These are phyloP conservation scores for Cytospora leucostoma DNA, from an alignment of 2,329 filamentous ascomycete genomes.

Conservation along the genomic window DNA sequence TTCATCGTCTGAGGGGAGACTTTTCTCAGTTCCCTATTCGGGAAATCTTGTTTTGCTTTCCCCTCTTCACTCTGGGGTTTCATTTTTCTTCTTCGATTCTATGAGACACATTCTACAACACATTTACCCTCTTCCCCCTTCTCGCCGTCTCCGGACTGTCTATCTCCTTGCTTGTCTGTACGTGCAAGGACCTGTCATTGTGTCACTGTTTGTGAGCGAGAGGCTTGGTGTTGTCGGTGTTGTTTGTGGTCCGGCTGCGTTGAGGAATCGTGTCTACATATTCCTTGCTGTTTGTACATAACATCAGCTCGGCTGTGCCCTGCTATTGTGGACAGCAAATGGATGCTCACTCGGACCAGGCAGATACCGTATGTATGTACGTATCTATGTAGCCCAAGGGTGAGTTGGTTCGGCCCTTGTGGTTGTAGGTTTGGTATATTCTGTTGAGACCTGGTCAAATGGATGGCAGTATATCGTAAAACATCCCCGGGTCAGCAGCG, in stretches of 20 bases:
- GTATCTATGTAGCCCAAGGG: neutral
- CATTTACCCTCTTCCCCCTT: neutral
- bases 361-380: neutral
- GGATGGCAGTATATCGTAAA: too few relatives aligned
- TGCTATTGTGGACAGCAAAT: neutral
- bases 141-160: neutral
- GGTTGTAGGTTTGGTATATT: too few relatives aligned
- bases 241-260: neutral
- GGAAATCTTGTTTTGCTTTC: neutral
- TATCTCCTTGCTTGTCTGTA: neutral
- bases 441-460: too few relatives aligned
- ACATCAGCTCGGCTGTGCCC: neutral
- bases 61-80: neutral
- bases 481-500: too few relatives aligned
- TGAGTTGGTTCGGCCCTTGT: neutral
- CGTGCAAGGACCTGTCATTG: neutral
- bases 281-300: neutral
- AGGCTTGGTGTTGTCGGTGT: neutral
- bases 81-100: conserved; percentile 13
- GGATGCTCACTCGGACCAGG: neutral
- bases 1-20: neutral
- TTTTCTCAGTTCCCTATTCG: neutral
- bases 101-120: conserved; percentile 11
- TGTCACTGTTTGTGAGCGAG: conserved; percentile 31
- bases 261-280: neutral